These are phyloP conservation scores for Skeletonema potamos DNA, from an alignment of 108 stramenopile genomes.

Conservation along the genomic window DNA sequence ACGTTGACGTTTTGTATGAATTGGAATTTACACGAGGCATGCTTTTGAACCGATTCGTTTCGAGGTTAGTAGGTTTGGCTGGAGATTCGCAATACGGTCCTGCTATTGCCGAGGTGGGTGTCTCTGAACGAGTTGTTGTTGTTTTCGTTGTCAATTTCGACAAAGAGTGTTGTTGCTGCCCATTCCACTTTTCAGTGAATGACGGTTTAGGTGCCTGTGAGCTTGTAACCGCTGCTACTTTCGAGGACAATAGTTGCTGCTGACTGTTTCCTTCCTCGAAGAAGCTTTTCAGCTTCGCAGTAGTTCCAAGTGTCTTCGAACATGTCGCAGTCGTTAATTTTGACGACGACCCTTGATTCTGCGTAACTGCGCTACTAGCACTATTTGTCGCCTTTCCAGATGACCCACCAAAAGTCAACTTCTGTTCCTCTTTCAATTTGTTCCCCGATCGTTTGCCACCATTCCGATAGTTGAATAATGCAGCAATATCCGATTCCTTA, in stretches of 20 bases:
- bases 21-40: background rate
- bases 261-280: background rate
- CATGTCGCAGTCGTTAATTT: background rate
- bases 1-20: background rate
- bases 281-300: background rate
- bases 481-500: background rate
- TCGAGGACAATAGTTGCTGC: background rate
- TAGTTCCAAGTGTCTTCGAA: background rate
- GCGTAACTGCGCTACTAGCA: background rate
- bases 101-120: background rate
- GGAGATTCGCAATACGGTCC: background rate
- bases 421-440: no score
- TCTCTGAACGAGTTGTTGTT: background rate
- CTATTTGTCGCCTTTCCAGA: background rate
- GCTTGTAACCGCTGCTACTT: background rate
- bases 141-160: background rate
- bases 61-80: background rate
- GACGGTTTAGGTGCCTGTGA: background rate
- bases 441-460: no score
- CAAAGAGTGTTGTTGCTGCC: background rate
- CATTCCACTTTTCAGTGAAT: background rate
- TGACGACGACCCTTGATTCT: background rate
- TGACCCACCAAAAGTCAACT: background rate
- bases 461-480: background rate
- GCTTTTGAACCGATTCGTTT: background rate